phyloP scores from a whole-genome alignment of 352 stramenopile species.

The Globisporangium alternatum region DNA sequence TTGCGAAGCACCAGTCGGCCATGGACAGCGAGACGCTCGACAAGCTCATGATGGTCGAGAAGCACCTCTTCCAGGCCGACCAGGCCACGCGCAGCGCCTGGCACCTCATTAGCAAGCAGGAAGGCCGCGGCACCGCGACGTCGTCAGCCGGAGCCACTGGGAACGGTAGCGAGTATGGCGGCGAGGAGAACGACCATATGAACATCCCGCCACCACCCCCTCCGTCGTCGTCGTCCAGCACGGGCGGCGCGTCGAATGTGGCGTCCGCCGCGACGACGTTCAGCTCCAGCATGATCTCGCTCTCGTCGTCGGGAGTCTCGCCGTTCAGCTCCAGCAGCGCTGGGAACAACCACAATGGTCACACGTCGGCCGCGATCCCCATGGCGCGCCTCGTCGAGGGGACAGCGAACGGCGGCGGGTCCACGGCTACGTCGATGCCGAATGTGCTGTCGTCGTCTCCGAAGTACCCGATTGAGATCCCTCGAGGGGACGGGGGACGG shows the following conservation, averaged over 20 bases:
- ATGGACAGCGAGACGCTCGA: constrained; percentile 83
- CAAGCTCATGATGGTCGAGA: constrained; percentile 78
- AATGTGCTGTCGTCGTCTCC: constrained; percentile 29
- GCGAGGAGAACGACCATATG: constrained; percentile 22
- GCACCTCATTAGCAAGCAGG: constrained; percentile 66
- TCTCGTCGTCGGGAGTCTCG: constrained; percentile 16
- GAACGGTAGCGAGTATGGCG: constrained; percentile 23
- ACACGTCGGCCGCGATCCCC: constrained; percentile 6
- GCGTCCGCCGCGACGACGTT: not conserved
- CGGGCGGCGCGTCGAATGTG: not conserved
- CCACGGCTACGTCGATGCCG: constrained; percentile 14
- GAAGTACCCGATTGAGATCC: constrained; percentile 65
- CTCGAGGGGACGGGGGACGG: constrained; percentile 32
- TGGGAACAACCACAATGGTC: not conserved
- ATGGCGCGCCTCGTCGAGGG: constrained; percentile 16
- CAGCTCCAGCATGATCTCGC: not conserved
- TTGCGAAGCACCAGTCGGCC: constrained; percentile 62
- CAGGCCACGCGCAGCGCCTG: constrained; percentile 81
- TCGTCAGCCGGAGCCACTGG: not conserved
- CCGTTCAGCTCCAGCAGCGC: not conserved
- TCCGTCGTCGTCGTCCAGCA: constrained; percentile 3
- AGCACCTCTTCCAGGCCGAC: constrained; percentile 75
- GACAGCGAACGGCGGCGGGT: constrained; percentile 8
- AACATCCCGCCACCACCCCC: constrained; percentile 10
- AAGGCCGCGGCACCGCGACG: constrained; percentile 8